phyloP scores from a whole-genome alignment of 192 early-diverging fungal genomes.

The Coemansia biformis region DNA sequence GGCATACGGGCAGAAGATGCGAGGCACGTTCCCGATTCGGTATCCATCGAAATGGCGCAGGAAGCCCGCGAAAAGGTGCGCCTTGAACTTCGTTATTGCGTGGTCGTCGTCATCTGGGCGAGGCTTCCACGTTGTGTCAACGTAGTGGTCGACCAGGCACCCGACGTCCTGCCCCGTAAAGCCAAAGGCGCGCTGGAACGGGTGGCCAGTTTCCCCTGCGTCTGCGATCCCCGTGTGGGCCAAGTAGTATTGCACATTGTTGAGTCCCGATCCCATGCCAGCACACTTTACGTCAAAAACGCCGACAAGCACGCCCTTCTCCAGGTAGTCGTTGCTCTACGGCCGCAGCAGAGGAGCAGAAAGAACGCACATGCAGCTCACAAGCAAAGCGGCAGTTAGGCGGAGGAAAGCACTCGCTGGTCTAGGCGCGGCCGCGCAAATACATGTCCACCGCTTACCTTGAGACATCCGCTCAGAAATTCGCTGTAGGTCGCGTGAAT shows the following conservation, averaged over 20 bases:
- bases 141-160: neutral
- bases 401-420: too few relatives aligned
- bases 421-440: too few relatives aligned
- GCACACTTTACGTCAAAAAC: conserved; percentile 1
- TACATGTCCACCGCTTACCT: conserved; percentile 3
- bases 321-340: conserved; percentile 2
- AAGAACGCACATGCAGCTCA: neutral
- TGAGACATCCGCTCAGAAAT: neutral
- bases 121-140: neutral
- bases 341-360: too few relatives aligned
- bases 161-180: conserved; percentile 4
- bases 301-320: conserved; percentile 4
- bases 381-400: neutral
- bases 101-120: too few relatives aligned
- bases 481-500: neutral
- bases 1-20: neutral
- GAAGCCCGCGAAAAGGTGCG: neutral
- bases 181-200: conserved; percentile 9
- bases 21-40: neutral
- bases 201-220: neutral
- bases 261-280: conserved; percentile 8
- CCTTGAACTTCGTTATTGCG: neutral
- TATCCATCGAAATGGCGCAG: conserved; percentile 7
- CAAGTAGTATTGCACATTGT: neutral
- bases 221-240: conserved; percentile 1